Conservation (phyloP, 805 yeast genomes). For the Starmerella tilneyi region DNA sequence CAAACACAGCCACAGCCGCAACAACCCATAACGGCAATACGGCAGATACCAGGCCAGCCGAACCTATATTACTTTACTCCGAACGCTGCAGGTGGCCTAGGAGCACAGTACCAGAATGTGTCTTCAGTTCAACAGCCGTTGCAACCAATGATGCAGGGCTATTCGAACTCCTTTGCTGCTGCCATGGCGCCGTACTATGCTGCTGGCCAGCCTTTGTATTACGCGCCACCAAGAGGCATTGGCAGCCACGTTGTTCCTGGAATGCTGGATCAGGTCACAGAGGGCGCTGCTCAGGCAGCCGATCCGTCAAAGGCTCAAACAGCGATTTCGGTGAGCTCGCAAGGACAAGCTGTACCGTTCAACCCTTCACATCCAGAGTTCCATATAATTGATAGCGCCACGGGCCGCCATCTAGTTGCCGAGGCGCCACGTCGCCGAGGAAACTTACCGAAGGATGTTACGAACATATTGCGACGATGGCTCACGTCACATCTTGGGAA, state of each 20-base stretch:
- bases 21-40: no score
- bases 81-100: not conserved
- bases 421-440: constrained; percentile 41
- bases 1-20: no score
- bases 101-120: not conserved
- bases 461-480: constrained; percentile 64
- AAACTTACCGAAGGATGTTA: constrained; percentile 69
- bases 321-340: no score
- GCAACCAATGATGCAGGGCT: not conserved
- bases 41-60: not conserved
- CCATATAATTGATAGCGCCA: constrained; percentile 18
- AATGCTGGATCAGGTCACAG: not conserved
- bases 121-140: not conserved
- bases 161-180: not conserved
- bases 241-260: not conserved
- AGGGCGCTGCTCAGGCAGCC: no score
- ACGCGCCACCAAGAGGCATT: constrained; percentile 2
- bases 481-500: constrained; percentile 60
- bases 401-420: constrained; percentile 19
- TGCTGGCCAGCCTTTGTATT: not conserved
- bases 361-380: constrained; percentile 16
- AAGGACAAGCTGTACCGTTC: not conserved
- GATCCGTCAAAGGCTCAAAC: no score
- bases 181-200: not conserved
- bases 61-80: constrained; percentile 6